Evolutionary conservation across 2,329 filamentous ascomycete genomes (phyloP).

Genomic region (Gyromitra esculenta): DNA sequence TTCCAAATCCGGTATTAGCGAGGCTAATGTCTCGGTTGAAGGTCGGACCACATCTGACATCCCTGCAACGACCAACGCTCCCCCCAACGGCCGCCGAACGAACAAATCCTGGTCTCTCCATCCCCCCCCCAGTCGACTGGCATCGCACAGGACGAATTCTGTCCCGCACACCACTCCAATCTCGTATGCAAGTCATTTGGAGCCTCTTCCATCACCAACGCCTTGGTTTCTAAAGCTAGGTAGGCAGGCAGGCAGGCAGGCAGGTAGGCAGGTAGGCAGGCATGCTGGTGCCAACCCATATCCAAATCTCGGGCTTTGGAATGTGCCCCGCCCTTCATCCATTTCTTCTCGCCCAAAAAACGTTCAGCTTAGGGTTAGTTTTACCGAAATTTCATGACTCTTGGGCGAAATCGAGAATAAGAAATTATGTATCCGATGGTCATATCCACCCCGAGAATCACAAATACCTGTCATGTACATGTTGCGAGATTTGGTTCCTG

Average conservation of each 20-base stretch:
- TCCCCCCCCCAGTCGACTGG: constrained; percentile 17
- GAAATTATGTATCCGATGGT: constrained; percentile 12
- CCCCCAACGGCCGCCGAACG: constrained; percentile 30
- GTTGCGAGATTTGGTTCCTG: constrained; percentile 11
- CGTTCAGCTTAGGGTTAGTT: neutral
- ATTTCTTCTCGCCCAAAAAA: neutral
- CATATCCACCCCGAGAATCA: constrained; percentile 10
- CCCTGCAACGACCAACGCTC: constrained; percentile 26
- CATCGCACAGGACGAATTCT: constrained; percentile 49
- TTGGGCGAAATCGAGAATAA: neutral
- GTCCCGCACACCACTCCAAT: constrained; percentile 33
- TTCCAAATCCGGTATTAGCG: constrained; percentile 43
- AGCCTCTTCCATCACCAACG: constrained; percentile 42
- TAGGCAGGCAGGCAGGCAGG: neutral
- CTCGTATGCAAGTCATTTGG: constrained; percentile 47
- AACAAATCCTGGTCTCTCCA: constrained; percentile 29
- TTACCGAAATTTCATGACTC: neutral
- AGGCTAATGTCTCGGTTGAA: constrained; percentile 51
- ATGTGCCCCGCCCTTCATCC: neutral
- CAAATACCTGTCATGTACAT: neutral
- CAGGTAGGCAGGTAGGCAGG: neutral
- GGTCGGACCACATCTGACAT: constrained; percentile 42
- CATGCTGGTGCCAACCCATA: constrained; percentile 6
- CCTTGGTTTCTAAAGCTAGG: constrained; percentile 15
- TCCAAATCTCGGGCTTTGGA: neutral